A percentile compares a stretch with the other conserved stretches of the same genome.
phyloP scores from a whole-genome alignment of 805 yeast genomes.

The Zygotorulaspora sp. region DNA sequence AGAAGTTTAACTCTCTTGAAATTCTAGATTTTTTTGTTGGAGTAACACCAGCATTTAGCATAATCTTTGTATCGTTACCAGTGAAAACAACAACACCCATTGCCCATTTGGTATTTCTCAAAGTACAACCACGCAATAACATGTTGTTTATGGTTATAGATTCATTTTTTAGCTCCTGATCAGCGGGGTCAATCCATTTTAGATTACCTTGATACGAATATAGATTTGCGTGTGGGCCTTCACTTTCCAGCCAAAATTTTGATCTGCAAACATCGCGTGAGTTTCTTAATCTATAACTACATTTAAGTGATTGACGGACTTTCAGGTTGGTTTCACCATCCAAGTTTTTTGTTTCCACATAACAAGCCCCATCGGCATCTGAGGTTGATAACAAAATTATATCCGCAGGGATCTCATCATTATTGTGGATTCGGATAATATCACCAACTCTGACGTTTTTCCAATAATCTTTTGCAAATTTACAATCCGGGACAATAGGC shows the following conservation, averaged over 20 bases:
- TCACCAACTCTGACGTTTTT: constrained; percentile 71
- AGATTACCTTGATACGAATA: constrained; percentile 73
- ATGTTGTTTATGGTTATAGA: constrained; percentile 66
- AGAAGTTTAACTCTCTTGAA: constrained; percentile 64
- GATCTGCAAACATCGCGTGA: constrained; percentile 47
- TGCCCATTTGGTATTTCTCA: constrained; percentile 80
- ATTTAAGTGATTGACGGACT: constrained; percentile 67
- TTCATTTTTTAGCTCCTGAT: constrained; percentile 42
- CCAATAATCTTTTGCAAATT: constrained; percentile 46
- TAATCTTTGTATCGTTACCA: constrained; percentile 74
- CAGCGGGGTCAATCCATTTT: constrained; percentile 41
- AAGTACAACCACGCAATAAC: constrained; percentile 68
- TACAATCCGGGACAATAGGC: constrained; percentile 36
- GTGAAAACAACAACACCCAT: constrained; percentile 73
- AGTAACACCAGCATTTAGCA: constrained; percentile 75
- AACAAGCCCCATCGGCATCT: constrained; percentile 65
- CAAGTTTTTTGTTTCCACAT: constrained; percentile 73
- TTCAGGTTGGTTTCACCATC: constrained; percentile 81
- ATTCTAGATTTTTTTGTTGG: constrained; percentile 75
- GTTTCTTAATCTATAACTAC: constrained; percentile 47
- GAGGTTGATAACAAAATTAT: constrained; percentile 58
- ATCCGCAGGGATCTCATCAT: constrained; percentile 81
- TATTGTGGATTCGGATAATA: constrained; percentile 59
- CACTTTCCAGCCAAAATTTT: constrained; percentile 69
- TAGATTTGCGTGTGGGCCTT: constrained; percentile 77